These are phyloP conservation scores for Eutrema japonicum DNA, from an alignment of 345 rosid genomes.

Conservation along the genomic window DNA sequence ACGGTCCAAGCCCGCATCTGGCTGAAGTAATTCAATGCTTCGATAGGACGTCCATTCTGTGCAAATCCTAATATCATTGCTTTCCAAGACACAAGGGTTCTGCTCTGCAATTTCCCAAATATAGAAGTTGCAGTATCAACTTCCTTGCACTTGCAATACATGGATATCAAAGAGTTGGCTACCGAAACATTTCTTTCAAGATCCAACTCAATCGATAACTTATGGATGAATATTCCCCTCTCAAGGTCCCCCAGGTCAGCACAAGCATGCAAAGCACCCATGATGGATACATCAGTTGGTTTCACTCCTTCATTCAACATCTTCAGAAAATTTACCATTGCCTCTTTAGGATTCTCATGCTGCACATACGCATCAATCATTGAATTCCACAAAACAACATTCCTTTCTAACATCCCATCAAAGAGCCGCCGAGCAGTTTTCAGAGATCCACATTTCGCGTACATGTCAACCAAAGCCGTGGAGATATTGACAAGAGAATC, in stretches of 20 bases:
- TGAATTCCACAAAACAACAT: constrained; percentile 86
- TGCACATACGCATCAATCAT: constrained; percentile 84
- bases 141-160: constrained; percentile 77
- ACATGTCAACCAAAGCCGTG: constrained; percentile 55
- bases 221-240: constrained; percentile 64
- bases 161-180: constrained; percentile 75
- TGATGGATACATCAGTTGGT: constrained; percentile 71
- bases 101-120: constrained; percentile 51
- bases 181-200: constrained; percentile 63
- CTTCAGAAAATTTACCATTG: constrained; percentile 55
- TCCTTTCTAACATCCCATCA: constrained; percentile 57
- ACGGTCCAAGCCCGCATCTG: constrained; percentile 50
- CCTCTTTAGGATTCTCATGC: constrained; percentile 65
- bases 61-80: constrained; percentile 75
- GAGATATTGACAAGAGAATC: too few species aligned
- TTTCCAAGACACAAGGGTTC: constrained; percentile 83
- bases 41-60: constrained; percentile 65
- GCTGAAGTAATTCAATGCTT: constrained; percentile 69
- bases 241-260: constrained; percentile 69
- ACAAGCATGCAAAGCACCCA: constrained; percentile 74
- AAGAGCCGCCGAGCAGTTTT: constrained; percentile 58
- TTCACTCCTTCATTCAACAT: constrained; percentile 72
- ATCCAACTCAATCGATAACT: constrained; percentile 49
- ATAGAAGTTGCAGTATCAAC: constrained; percentile 61
- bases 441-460: constrained; percentile 65